phyloP scores from a whole-genome alignment of 495 filamentous ascomycete genomes.

The Clohesyomyces aquaticus region DNA sequence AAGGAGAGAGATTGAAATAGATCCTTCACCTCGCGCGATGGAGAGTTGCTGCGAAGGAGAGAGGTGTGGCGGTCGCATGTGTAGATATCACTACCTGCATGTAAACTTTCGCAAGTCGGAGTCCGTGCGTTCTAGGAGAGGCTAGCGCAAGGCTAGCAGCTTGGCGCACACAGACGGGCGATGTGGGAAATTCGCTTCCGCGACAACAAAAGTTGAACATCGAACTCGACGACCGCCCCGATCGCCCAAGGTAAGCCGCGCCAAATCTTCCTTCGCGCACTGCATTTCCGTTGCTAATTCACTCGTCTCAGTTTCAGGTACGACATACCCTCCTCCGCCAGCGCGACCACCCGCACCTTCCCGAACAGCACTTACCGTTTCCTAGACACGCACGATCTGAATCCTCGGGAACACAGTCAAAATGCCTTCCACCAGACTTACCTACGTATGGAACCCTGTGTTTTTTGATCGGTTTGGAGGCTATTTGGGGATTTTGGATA shows the following conservation, averaged over 20 bases:
- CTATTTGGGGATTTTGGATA: slow-evolving; percentile 9
- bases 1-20: neutral
- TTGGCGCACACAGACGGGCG: slow-evolving; percentile 6
- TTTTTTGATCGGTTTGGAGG: slow-evolving; percentile 1
- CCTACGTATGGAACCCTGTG: slow-evolving; percentile 35
- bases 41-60: slow-evolving; percentile 13
- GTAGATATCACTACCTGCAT: neutral
- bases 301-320: neutral
- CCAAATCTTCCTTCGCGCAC: neutral
- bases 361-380: slow-evolving; percentile 26
- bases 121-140: too few species aligned
- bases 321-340: neutral
- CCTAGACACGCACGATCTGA: slow-evolving; percentile 16
- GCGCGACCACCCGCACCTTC: neutral
- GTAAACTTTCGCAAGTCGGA: too few species aligned
- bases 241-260: neutral
- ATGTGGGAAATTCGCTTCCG: slow-evolving; percentile 3
- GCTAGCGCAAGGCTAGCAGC: too few species aligned
- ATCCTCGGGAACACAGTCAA: slow-evolving; percentile 22
- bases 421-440: slow-evolving; percentile 39
- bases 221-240: slow-evolving; percentile 1
- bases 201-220: slow-evolving; percentile 18
- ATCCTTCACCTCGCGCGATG: slow-evolving; percentile 1
- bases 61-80: slow-evolving; percentile 7
- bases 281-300: neutral